phyloP scores from a whole-genome alignment of 2,329 filamentous ascomycete species.

The Stachybotrys echinatus region DNA sequence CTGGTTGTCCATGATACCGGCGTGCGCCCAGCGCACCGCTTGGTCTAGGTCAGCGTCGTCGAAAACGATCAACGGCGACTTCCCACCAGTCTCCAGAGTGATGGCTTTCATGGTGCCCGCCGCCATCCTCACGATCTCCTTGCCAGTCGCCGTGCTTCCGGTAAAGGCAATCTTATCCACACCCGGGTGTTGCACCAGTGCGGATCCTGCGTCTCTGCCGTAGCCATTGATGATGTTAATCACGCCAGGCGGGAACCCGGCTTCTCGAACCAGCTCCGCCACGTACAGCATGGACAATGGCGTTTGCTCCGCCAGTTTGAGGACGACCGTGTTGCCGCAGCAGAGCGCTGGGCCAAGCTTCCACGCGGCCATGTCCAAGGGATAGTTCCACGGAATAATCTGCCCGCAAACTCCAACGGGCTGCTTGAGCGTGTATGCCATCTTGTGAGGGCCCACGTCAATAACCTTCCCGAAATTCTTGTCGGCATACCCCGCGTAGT shows the following conservation, averaged over 20 bases:
- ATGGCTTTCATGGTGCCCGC: conserved; percentile 54
- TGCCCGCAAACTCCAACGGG: conserved; percentile 71
- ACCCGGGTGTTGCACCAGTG: conserved; percentile 56
- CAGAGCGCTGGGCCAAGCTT: conserved; percentile 52
- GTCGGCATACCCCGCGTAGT: conserved; percentile 77
- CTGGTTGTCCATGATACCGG: conserved; percentile 47
- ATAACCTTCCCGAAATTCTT: conserved; percentile 78
- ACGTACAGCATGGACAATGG: conserved; percentile 56
- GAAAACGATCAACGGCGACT: conserved; percentile 55
- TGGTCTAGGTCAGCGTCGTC: conserved; percentile 58
- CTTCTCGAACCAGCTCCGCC: conserved; percentile 58
- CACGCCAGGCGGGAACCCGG: conserved; percentile 68
- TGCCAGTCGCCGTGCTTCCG: conserved; percentile 61
- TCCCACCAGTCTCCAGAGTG: conserved; percentile 56
- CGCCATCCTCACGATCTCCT: conserved; percentile 66
- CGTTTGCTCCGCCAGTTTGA: conserved; percentile 58
- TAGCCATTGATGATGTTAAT: conserved; percentile 66
- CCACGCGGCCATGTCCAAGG: conserved; percentile 64
- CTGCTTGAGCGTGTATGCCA: conserved; percentile 72
- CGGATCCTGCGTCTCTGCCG: conserved; percentile 58
- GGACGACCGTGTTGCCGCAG: conserved; percentile 52
- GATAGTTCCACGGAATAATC: conserved; percentile 82
- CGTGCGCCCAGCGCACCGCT: conserved; percentile 46
- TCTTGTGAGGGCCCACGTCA: conserved; percentile 62
- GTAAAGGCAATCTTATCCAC: conserved; percentile 72